Conservation (phyloP, 148 eudicot genomes). For the Amaranthus cruentus region DNA sequence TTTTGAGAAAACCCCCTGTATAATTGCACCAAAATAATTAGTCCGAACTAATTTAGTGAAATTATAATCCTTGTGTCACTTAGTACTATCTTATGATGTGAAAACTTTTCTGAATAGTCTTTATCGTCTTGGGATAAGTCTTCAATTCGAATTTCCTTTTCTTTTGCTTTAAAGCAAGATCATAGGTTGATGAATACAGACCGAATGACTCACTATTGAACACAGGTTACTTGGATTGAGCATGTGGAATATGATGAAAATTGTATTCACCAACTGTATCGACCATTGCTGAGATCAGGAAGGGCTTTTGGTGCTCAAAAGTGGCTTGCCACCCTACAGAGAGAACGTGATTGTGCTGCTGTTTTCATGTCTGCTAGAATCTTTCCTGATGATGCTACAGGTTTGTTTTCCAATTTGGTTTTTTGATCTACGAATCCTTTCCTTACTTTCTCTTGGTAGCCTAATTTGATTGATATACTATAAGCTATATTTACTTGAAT, state of each 20-base stretch:
- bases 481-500: background rate
- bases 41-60: background rate
- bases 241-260: conserved; percentile 68
- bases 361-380: conserved; percentile 31
- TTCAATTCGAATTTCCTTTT: background rate
- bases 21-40: background rate
- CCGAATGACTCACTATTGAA: background rate
- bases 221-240: conserved; percentile 86
- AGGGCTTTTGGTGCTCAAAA: conserved; percentile 69
- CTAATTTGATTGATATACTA: background rate
- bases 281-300: conserved; percentile 59
- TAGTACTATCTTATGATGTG: background rate
- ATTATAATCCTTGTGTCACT: background rate
- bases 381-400: conserved; percentile 35
- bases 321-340: conserved; percentile 61
- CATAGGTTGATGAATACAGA: too few relatives aligned
- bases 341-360: conserved; percentile 51
- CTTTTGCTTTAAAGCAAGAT: too few relatives aligned
- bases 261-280: conserved; percentile 42
- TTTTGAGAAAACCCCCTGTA: too few relatives aligned
- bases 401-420: conserved; percentile 15
- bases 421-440: background rate
- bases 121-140: background rate
- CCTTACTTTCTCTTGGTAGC: background rate
- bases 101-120: background rate